Conservation (phyloP, 164 flowering plant genomes). For the Vitis riparia region DNA sequence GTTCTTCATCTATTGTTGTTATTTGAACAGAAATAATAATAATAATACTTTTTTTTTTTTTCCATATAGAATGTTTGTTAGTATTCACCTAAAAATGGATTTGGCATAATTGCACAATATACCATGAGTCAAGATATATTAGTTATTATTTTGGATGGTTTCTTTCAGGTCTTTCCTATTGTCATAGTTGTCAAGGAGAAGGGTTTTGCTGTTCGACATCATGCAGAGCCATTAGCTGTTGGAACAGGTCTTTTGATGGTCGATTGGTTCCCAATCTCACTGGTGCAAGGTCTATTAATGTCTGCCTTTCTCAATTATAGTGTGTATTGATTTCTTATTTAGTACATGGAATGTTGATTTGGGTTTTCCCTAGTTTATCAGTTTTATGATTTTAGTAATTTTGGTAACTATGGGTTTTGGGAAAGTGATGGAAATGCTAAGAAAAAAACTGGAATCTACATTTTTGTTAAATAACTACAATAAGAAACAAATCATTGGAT, state of each 20-base stretch:
- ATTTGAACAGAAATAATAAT: background rate
- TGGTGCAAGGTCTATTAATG: constrained; percentile 33
- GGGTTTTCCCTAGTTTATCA: background rate
- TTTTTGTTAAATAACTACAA: no score
- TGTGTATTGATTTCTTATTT: background rate
- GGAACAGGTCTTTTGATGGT: constrained; percentile 29
- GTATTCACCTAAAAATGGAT: no score
- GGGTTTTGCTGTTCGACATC: constrained; percentile 39
- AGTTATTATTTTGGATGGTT: background rate
- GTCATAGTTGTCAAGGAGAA: constrained; percentile 32
- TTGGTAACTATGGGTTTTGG: no score
- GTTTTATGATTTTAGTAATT: no score
- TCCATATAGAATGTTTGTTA: no score
- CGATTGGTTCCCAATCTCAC: constrained; percentile 27
- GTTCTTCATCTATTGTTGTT: background rate
- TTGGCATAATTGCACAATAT: no score
- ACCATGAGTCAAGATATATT: background rate
- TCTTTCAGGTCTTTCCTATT: constrained; percentile 17
- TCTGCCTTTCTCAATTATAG: background rate
- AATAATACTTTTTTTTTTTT: no score
- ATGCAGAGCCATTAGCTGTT: constrained; percentile 23
- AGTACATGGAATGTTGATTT: background rate
- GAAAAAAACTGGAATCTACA: no score
- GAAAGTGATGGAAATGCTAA: no score
- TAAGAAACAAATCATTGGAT: no score